These are phyloP conservation scores for Globisporangium emineosum DNA, from an alignment of 352 stramenopile genomes.

Conservation along the genomic window DNA sequence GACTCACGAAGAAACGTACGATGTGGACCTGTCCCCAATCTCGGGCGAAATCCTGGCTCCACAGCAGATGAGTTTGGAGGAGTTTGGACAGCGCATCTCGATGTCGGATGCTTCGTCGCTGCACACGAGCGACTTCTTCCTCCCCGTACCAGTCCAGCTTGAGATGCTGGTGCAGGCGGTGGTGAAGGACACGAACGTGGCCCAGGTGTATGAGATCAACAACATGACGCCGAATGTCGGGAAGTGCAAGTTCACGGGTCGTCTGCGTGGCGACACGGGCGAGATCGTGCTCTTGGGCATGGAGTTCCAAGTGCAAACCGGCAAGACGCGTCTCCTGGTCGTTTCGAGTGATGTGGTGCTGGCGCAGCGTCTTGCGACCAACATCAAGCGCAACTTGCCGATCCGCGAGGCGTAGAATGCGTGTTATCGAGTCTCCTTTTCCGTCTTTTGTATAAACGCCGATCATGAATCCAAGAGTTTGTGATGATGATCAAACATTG, in stretches of 20 bases:
- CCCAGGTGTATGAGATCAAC: slow-evolving; percentile 78
- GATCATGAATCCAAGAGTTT: background rate
- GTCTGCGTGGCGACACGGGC: slow-evolving; percentile 39
- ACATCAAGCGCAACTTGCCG: slow-evolving; percentile 49
- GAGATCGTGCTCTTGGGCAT: slow-evolving; percentile 57
- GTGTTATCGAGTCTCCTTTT: background rate
- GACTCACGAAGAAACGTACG: slow-evolving; percentile 45
- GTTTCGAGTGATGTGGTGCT: slow-evolving; percentile 51
- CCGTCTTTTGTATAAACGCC: slow-evolving; percentile 2
- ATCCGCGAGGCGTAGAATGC: slow-evolving; percentile 23
- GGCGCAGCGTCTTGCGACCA: slow-evolving; percentile 44
- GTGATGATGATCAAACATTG: background rate
- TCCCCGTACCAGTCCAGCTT: slow-evolving; percentile 49
- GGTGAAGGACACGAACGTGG: slow-evolving; percentile 57
- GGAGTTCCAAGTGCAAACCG: slow-evolving; percentile 61
- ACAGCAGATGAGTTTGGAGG: slow-evolving; percentile 68
- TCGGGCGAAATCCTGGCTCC: slow-evolving; percentile 66
- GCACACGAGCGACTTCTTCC: slow-evolving; percentile 56
- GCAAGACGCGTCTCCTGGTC: slow-evolving; percentile 61
- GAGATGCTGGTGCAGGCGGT: slow-evolving; percentile 45
- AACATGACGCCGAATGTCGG: slow-evolving; percentile 52
- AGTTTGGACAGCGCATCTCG: slow-evolving; percentile 68
- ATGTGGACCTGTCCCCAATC: slow-evolving; percentile 57
- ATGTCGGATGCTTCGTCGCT: slow-evolving; percentile 49
- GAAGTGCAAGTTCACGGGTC: slow-evolving; percentile 71